Evolutionary conservation across 805 yeast genomes (phyloP).

Genomic region (Barnettozyma salicaria): DNA sequence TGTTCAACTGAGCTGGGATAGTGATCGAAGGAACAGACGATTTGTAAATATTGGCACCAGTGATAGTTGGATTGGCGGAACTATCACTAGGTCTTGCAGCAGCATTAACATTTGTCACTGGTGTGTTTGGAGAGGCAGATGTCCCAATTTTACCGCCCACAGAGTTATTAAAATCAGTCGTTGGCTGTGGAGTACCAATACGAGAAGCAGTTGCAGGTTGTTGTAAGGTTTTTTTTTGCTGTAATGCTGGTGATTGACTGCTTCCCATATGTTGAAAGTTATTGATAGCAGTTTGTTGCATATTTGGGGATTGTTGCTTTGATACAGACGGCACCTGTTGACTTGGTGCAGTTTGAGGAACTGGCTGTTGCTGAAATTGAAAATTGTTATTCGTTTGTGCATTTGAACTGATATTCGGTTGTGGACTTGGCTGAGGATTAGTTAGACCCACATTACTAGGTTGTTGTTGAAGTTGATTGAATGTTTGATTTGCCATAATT

Average conservation of each 20-base stretch:
- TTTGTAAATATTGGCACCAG: constrained; percentile 31
- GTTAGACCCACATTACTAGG: background rate
- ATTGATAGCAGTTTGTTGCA: constrained; percentile 4
- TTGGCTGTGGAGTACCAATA: constrained; percentile 20
- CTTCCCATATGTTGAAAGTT: constrained; percentile 14
- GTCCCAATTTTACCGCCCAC: constrained; percentile 12
- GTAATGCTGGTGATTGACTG: constrained; percentile 14
- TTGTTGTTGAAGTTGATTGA: constrained; percentile 8
- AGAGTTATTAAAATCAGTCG: constrained; percentile 10
- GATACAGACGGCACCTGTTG: constrained; percentile 7
- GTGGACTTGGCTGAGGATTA: constrained; percentile 5
- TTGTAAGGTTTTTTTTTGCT: constrained; percentile 16
- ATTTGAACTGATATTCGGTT: background rate
- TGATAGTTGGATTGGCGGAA: constrained; percentile 21
- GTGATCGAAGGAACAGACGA: constrained; percentile 55
- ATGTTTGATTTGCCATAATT: constrained; percentile 4
- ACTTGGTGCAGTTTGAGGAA: constrained; percentile 1
- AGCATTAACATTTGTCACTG: constrained; percentile 44
- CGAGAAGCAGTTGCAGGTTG: constrained; percentile 13
- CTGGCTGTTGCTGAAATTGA: constrained; percentile 8
- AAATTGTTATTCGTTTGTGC: constrained; percentile 4
- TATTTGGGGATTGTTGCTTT: constrained; percentile 15
- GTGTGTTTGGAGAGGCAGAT: constrained; percentile 30
- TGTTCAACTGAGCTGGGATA: constrained; percentile 62
- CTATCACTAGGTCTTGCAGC: constrained; percentile 37